Evolutionary conservation across 768 basidiomycete species (phyloP).

Genomic region (Lentinula sp.): DNA sequence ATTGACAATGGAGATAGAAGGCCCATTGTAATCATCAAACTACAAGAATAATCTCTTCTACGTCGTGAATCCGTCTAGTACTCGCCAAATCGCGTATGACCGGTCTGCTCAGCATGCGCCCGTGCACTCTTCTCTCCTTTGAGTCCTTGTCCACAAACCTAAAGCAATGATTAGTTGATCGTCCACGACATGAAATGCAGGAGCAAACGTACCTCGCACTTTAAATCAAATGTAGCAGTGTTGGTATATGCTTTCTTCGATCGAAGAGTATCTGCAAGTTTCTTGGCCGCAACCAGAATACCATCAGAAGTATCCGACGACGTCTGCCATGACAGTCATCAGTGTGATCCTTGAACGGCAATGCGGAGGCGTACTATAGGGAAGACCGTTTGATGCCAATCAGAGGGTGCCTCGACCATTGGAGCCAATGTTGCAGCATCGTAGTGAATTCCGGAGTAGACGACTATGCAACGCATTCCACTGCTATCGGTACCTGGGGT

Average conservation of each 20-base stretch:
- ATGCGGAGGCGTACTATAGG: conserved; percentile 40
- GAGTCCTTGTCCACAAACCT: conserved; percentile 80
- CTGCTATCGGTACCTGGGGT: conserved; percentile 40
- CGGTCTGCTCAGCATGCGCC: conserved; percentile 80
- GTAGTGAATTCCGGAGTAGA: conserved; percentile 97
- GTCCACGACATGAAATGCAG: not conserved
- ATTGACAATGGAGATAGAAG: conserved; percentile 68
- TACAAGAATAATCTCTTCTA: too few relatives aligned
- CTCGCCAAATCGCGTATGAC: conserved; percentile 81
- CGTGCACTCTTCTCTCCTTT: conserved; percentile 94
- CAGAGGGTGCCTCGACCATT: conserved; percentile 62
- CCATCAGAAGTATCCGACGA: conserved; percentile 37
- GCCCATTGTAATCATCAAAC: conserved; percentile 19
- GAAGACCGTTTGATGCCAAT: conserved; percentile 89
- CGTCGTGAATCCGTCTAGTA: conserved; percentile 34
- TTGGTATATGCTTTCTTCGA: conserved; percentile 85
- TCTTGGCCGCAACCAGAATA: conserved; percentile 56
- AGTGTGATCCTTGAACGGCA: not conserved
- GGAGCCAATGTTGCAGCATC: conserved; percentile 87
- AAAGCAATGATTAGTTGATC: not conserved
- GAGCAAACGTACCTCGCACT: conserved; percentile 63
- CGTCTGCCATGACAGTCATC: conserved; percentile 15
- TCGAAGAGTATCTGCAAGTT: conserved; percentile 67
- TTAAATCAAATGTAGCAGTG: conserved; percentile 84
- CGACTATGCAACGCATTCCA: conserved; percentile 57